Evolutionary conservation across 768 basidiomycete genomes (phyloP).

Genomic region (Pholiota conissans): DNA sequence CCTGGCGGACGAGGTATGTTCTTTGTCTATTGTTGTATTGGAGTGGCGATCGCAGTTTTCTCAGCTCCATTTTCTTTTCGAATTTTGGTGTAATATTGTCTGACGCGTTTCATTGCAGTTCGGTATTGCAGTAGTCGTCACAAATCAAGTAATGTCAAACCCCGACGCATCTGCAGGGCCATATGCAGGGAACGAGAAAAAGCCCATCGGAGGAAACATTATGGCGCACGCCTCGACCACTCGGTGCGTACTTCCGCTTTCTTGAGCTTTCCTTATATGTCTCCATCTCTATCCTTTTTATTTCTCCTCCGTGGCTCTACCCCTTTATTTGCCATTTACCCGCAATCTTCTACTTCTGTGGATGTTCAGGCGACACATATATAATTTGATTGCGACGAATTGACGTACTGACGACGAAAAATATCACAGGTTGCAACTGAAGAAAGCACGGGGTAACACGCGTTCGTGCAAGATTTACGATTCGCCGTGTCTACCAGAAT

Average conservation of each 20-base stretch:
- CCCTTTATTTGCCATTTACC: background rate
- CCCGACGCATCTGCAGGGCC: constrained; percentile 93
- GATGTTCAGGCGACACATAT: no score
- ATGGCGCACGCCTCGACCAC: constrained; percentile 99
- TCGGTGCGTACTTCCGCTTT: constrained; percentile 48
- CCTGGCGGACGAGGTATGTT: constrained; percentile 87
- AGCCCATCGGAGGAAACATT: constrained; percentile 98
- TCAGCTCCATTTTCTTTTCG: no score
- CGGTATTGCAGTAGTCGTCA: constrained; percentile 95
- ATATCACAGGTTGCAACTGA: constrained; percentile 73
- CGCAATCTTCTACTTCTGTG: no score
- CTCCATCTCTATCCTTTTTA: background rate
- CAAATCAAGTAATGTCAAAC: constrained; percentile 99
- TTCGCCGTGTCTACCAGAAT: constrained; percentile 95
- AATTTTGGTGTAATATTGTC: background rate
- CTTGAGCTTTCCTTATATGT: background rate
- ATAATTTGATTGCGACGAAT: background rate
- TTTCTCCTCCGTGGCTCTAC: background rate
- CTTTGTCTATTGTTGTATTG: constrained; percentile 3
- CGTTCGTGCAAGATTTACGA: constrained; percentile 98
- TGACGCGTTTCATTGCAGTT: constrained; percentile 53
- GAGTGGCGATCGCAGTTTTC: background rate
- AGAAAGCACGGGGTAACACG: constrained; percentile 89
- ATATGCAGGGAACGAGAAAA: constrained; percentile 90
- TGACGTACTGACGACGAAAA: background rate